Percentiles rank a stretch among this genome's conserved stretches.
phyloP scores from a whole-genome alignment of 345 rosid species.

The Populus tremula region DNA sequence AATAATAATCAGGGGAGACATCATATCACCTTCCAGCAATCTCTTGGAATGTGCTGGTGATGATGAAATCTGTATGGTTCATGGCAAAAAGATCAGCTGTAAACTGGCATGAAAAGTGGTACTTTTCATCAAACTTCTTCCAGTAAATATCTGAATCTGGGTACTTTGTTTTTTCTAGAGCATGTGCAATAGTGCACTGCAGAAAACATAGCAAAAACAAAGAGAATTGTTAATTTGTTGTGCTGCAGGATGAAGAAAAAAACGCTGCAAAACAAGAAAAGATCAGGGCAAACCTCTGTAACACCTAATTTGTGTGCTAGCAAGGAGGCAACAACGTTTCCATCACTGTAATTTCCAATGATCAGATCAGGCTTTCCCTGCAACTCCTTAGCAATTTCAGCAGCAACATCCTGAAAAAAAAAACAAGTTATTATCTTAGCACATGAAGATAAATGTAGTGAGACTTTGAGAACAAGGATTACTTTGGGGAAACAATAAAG shows the following conservation, averaged over 20 bases:
- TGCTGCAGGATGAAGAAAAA: neutral
- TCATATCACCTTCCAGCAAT: constrained; percentile 84
- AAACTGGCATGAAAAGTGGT: constrained; percentile 93
- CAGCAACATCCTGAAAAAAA: constrained; percentile 64
- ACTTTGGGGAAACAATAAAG: neutral
- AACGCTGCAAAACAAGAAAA: neutral
- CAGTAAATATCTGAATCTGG: constrained; percentile 96
- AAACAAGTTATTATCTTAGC: neutral
- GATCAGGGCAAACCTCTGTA: constrained; percentile 60
- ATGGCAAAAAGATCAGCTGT: constrained; percentile 91
- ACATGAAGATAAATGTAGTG: neutral
- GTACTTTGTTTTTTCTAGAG: constrained; percentile 91
- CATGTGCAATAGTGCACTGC: constrained; percentile 96
- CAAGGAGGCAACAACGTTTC: constrained; percentile 88
- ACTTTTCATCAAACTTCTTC: constrained; percentile 86
- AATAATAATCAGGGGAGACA: neutral
- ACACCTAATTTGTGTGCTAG: constrained; percentile 86
- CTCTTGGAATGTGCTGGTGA: constrained; percentile 97
- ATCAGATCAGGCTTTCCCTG: constrained; percentile 92
- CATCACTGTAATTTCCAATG: constrained; percentile 93
- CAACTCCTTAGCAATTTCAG: constrained; percentile 71
- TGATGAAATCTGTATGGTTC: constrained; percentile 97
- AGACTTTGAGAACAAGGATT: neutral
- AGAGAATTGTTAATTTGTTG: neutral
- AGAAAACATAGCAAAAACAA: neutral